These are phyloP conservation scores for Microsporum audouinii DNA, from an alignment of 2,329 filamentous ascomycete species.

Conservation along the genomic window DNA sequence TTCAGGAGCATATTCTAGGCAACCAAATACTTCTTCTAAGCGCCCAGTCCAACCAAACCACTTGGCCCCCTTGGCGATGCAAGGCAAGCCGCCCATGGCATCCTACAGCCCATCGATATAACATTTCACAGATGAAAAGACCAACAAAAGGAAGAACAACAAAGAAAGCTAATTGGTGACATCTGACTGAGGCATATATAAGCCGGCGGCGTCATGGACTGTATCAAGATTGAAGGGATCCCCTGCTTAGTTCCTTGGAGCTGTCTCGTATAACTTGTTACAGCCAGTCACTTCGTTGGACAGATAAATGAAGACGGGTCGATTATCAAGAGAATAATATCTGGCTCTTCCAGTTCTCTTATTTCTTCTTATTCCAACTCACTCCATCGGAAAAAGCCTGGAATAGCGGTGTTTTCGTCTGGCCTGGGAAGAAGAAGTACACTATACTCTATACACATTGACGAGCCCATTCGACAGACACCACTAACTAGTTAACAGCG, in stretches of 20 bases:
- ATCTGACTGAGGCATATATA: neutral
- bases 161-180: constrained; percentile 3
- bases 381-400: no score
- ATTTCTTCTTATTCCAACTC: neutral
- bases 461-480: neutral
- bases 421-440: no score
- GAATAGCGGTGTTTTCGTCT: no score
- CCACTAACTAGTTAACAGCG: neutral
- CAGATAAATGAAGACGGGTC: neutral
- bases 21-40: neutral
- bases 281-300: neutral
- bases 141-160: constrained; percentile 11
- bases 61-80: neutral
- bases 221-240: neutral
- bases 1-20: no score
- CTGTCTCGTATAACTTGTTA: neutral
- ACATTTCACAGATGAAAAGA: neutral
- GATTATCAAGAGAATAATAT: neutral
- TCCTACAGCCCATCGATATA: neutral
- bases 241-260: constrained; percentile 1
- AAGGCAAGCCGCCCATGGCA: neutral
- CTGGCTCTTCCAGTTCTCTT: neutral
- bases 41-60: neutral
- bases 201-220: neutral
- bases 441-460: neutral